Base-by-base conservation (phyloP, 1,284 basidiomycete genomes). In the Clitocybe nebularis region DNA sequence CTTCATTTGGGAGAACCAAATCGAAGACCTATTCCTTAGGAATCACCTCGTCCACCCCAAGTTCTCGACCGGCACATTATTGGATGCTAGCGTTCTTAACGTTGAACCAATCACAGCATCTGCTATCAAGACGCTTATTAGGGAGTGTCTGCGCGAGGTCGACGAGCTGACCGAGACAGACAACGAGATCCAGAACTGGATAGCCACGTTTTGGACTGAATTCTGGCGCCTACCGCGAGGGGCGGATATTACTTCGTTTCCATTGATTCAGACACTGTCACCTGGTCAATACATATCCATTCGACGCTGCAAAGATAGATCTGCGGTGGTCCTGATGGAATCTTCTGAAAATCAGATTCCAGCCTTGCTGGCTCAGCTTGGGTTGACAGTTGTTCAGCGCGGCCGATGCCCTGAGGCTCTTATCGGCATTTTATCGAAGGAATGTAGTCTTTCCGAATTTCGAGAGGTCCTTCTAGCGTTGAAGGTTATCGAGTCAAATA, bases 11-110 rank as follows among this genome's bases (percentile, higher is more conserved):
- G 42, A 39, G 9, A 16, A n/a, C n/a, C 49, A 29, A 28, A 41
- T 13, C n/a, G 39, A 29, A 5, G 24, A 45, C 23, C n/a, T 47
- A 1, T 50, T 50, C 49, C 26, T 44, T 5, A 17, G 33, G 6
- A 52, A 22, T 13, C 48, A 13, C 14, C 62, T 71, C 19, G 51
- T 69, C 5, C 49, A 62, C 42, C 53, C 51, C 1, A 21, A 48
- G 2, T 50, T 57, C 36, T 33, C 44, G 10, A 23, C 29, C 10
- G 30, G 22, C 11, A 26, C 41, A 7, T 39, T 62, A 5, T 23
- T 59, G 19, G 49, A 54, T n/a, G 25, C 49, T 2, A 39, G 26
- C 1, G n/a, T n/a, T n/a, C 37, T 63, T 5, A 65, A 66, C 32
- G 41, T 67, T n/a, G 11, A 16, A 3, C 21, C 4, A 2, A 47